These are phyloP conservation scores for Geotrichum australiense DNA, from an alignment of 1,139 yeast genomes.

Conservation along the genomic window DNA sequence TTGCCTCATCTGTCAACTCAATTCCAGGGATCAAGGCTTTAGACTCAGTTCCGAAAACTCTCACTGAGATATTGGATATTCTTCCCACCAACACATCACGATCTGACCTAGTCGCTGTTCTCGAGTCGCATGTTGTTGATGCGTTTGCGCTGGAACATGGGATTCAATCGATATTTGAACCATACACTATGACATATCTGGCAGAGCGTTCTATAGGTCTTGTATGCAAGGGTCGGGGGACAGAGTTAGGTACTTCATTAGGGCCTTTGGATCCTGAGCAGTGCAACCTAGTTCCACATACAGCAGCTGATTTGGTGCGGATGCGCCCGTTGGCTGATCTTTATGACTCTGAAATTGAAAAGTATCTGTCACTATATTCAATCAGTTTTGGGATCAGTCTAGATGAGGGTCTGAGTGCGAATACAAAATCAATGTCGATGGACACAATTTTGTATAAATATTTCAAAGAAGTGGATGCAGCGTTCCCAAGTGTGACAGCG, in stretches of 20 bases:
- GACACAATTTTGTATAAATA: slow-evolving; percentile 72
- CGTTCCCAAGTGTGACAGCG: slow-evolving; percentile 85
- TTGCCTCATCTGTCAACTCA: neutral
- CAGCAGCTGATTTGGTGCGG: slow-evolving; percentile 30
- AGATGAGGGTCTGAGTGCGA: slow-evolving; percentile 17
- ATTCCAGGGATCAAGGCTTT: neutral
- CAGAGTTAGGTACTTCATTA: slow-evolving; percentile 41
- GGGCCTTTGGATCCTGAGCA: slow-evolving; percentile 14
- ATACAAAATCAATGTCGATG: slow-evolving; percentile 65
- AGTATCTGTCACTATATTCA: slow-evolving; percentile 42
- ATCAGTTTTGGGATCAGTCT: too few relatives aligned
- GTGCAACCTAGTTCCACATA: slow-evolving; percentile 11
- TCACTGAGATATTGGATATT: slow-evolving; percentile 5
- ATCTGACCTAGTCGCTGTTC: slow-evolving; percentile 50
- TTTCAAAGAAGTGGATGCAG: slow-evolving; percentile 65
- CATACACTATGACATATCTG: slow-evolving; percentile 74
- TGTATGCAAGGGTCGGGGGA: slow-evolving; percentile 88
- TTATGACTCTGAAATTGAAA: slow-evolving; percentile 55
- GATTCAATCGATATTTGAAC: slow-evolving; percentile 56
- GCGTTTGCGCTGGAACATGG: slow-evolving; percentile 43
- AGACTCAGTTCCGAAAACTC: slow-evolving; percentile 1
- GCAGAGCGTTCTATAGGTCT: slow-evolving; percentile 74
- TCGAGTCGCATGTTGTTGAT: slow-evolving; percentile 44
- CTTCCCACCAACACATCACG: slow-evolving; percentile 17
- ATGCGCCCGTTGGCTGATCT: slow-evolving; percentile 76